Percentiles rank a stretch among this genome's conserved stretches.
phyloP scores from a whole-genome alignment of 1,284 basidiomycete species.

The Pisolithus thermaeus region DNA sequence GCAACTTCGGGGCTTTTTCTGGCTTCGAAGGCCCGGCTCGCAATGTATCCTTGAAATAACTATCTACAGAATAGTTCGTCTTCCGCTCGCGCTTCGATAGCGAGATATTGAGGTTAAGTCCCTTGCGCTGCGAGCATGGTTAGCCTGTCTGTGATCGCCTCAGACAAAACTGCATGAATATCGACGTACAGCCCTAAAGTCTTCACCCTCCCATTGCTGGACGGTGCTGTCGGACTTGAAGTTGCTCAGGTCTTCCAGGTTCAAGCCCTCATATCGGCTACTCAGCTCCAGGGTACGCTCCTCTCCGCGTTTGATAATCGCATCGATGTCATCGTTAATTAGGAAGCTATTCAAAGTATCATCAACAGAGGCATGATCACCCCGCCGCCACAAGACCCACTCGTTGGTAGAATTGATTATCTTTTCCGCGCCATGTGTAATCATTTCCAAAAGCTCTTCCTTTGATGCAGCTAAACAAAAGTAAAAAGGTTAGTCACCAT shows the following conservation, averaged over 20 bases:
- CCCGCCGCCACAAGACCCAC: constrained; percentile 34
- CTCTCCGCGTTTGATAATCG: constrained; percentile 89
- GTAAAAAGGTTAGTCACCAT: background rate
- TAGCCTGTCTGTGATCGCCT: background rate
- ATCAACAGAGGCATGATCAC: background rate
- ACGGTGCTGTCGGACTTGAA: constrained; percentile 92
- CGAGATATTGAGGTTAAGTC: constrained; percentile 75
- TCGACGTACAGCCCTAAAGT: constrained; percentile 66
- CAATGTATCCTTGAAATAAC: constrained; percentile 91
- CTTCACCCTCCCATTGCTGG: constrained; percentile 96
- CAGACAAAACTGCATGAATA: background rate
- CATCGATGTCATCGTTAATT: constrained; percentile 92
- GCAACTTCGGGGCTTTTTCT: constrained; percentile 81
- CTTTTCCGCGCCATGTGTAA: constrained; percentile 95
- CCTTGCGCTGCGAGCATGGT: constrained; percentile 48
- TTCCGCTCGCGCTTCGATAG: constrained; percentile 95
- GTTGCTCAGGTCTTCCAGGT: constrained; percentile 89
- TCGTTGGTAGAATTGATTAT: constrained; percentile 80
- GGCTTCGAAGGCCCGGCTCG: constrained; percentile 73
- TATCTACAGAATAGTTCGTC: constrained; percentile 91
- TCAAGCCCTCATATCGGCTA: constrained; percentile 89
- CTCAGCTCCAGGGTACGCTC: constrained; percentile 86
- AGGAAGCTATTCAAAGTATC: constrained; percentile 47
- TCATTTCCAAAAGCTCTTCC: constrained; percentile 97
- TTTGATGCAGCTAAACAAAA: constrained; percentile 71